Base-by-base conservation (phyloP, 768 basidiomycete species). In the Suillus decipiens region DNA sequence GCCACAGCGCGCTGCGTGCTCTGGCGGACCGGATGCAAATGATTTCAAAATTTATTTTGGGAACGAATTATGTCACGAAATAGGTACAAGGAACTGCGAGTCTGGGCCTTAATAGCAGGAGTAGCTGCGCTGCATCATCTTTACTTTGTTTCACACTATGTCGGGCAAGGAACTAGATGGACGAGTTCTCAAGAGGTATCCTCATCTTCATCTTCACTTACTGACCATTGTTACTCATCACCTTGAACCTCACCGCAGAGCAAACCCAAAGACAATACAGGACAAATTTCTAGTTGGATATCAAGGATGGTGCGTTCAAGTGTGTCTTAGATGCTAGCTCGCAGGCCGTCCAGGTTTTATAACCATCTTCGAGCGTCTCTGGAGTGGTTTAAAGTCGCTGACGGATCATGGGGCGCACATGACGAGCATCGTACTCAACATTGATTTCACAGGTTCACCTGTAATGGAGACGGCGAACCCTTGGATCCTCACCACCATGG, bases 281-380 rank as follows among this genome's bases (percentile, higher is more conserved):
- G 85, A 92, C 77, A 95, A 94, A 71, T 86, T 93, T 68, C 75
- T 95, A 36, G 89, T 93, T 0, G 92, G 92, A 41, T 94, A 94
- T 73, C 93, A 94, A 76, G 93, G 92, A 72, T 94, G 92, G 92
- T 91, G 60, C 62, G 85, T 68, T 22, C 15, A 19, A 28, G 9
- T 31, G 11, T 57, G 3, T 19, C 17, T 31, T 14, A 19, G 39
- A 57, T 57, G 2, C 37, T 19, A 42, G 24, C 28, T 24, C 24
- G 24, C 19, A 17, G 1, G 6, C 6, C 6, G 10, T 57, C 2
- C 22, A 17, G 24, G 55, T 56, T 24, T 22, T 3, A 24, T 39
- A 8, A 34, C 11, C 19, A n/a, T 2, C 31, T 33, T 33, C 33
- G 56, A 57, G 24, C 17, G 37, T 15, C 36, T 56, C 22, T n/a